Evolutionary conservation across 805 yeast genomes (phyloP).

Genomic region (Pichia cephalocereana): DNA sequence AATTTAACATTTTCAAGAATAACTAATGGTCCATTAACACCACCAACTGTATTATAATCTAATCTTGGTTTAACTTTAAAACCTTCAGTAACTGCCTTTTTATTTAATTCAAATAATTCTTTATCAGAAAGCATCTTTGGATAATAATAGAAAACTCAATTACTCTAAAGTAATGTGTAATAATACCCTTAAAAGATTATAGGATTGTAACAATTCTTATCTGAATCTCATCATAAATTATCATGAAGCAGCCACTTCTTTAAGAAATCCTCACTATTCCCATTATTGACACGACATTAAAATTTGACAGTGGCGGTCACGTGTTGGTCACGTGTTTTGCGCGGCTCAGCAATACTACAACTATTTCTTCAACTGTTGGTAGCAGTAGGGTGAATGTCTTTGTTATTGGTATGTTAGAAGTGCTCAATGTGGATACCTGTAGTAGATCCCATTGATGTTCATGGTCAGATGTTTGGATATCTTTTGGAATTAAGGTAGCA

Average conservation of each 20-base stretch:
- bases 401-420: background rate
- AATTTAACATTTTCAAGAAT: conserved; percentile 78
- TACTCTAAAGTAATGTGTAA: too few relatives aligned
- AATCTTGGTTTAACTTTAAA: conserved; percentile 86
- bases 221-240: background rate
- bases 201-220: background rate
- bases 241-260: background rate
- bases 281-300: background rate
- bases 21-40: conserved; percentile 97
- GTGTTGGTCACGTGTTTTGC: background rate
- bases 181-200: too few relatives aligned
- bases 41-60: conserved; percentile 93
- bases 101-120: conserved; percentile 62
- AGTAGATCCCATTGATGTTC: background rate
- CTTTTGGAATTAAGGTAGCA: background rate
- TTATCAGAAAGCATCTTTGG: conserved; percentile 29
- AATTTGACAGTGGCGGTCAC: background rate
- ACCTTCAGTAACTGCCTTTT: conserved; percentile 85
- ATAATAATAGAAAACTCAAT: too few relatives aligned
- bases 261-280: background rate
- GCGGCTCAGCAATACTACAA: background rate
- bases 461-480: background rate
- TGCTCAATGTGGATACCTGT: background rate
- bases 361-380: background rate
- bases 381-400: background rate